Conservation (phyloP, 2,329 filamentous ascomycete genomes). For the Alternaria triticina region DNA sequence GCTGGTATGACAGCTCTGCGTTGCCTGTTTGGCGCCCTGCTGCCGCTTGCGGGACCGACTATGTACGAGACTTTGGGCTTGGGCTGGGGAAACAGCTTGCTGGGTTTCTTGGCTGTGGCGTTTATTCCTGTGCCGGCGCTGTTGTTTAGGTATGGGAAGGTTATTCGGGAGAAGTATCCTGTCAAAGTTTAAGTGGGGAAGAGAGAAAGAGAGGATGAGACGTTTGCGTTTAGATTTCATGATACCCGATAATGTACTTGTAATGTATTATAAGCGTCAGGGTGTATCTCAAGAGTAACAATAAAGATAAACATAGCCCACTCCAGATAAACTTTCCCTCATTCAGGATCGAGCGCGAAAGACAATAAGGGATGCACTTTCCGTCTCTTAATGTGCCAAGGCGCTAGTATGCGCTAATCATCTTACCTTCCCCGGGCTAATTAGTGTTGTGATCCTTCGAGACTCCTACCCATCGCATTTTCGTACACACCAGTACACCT, state of each 20-base stretch:
- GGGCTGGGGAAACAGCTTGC: conserved; percentile 46
- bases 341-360: no score
- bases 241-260: neutral
- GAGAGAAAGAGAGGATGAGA: no score
- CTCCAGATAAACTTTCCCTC: no score
- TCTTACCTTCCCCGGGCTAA: no score
- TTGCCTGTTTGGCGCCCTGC: conserved; percentile 42
- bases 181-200: neutral
- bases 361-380: no score
- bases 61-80: conserved; percentile 44
- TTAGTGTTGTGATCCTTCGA: no score
- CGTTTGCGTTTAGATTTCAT: neutral
- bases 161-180: conserved; percentile 17
- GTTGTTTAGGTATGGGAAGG: conserved; percentile 43
- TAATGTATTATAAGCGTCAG: neutral
- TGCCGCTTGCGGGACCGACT: conserved; percentile 44
- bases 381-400: neutral
- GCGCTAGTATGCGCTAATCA: neutral
- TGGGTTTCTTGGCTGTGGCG: conserved; percentile 45
- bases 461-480: no score
- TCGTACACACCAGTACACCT: neutral
- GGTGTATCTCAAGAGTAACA: neutral
- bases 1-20: conserved; percentile 42
- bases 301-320: no score
- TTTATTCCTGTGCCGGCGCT: conserved; percentile 45